Base-by-base conservation (phyloP, 129 eudicot genomes). In the Flaveria sonorensis region DNA sequence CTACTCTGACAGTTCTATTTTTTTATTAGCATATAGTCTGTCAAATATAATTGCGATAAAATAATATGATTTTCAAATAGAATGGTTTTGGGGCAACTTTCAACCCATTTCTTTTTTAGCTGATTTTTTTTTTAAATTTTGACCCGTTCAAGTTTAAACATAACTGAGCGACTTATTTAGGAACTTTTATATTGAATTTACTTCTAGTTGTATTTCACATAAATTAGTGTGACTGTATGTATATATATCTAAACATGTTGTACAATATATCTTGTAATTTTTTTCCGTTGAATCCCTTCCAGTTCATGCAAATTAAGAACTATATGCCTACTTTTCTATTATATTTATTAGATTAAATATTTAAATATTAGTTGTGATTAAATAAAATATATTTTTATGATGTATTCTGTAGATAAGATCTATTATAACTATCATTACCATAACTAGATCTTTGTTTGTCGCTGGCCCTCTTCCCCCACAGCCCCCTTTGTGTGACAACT, bases 201-300 rank as follows among this genome's bases (percentile, higher is more conserved):
- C 7, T 15, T 51, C 7, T 51, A 51, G 10, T 51, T 51, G 57
- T 16, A 51, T 51, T 51, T 51, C 19, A 16, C 57, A 16, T 16
- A 51, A 51, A 51, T 15, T 16, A 15, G 19, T n/a, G 7, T 51
- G 57, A 16, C 57, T 51, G 57, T 21, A 51, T 4, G 57, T 14
- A 14, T 7, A 51, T 51, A 51, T 51, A 50, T 50, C 56, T 13
- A 51, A 51, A n/a, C 57, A 71, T 51, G 48, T 59, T 18, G 28
- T 18, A 28, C 63, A 30, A 16, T 71, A 71, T 51, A 10, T 71
- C 15, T 70, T 48, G 71, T 65, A 45, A 70, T 47, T 71, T 11
- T 71, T 51, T 6, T 51, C 10, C 10, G 10, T 51, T 5, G 20
- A 51, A 51, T 43, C 21, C 7, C 57, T 51, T 51, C 20, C 20